Evolutionary conservation across 306 rosid species (phyloP).

Genomic region (Vachellia pachyceras): DNA sequence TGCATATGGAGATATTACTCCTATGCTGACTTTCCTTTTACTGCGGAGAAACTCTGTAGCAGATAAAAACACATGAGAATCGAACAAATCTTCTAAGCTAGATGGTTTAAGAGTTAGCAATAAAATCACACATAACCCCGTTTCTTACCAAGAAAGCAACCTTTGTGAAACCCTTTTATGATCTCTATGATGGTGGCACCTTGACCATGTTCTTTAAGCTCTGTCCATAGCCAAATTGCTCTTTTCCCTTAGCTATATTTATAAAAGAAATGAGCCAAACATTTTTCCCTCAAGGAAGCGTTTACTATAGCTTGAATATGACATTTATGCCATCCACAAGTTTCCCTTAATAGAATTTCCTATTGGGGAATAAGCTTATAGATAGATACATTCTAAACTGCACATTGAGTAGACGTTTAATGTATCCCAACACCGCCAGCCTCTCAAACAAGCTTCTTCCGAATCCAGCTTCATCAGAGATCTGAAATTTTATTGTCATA

Average conservation of each 20-base stretch:
- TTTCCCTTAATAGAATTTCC: conserved; percentile 42
- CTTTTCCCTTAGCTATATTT: conserved; percentile 49
- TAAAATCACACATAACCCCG: background rate
- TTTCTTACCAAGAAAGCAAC: conserved; percentile 20
- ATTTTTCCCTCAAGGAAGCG: conserved; percentile 40
- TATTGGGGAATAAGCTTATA: conserved; percentile 48
- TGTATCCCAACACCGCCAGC: conserved; percentile 41
- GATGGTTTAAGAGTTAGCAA: background rate
- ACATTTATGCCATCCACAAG: conserved; percentile 44
- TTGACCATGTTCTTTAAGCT: conserved; percentile 56
- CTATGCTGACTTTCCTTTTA: conserved; percentile 58
- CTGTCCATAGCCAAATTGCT: conserved; percentile 12
- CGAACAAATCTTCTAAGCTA: background rate
- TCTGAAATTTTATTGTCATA: conserved; percentile 13
- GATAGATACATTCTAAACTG: conserved; percentile 61
- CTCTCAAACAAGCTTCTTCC: conserved; percentile 63
- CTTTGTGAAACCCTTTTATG: conserved; percentile 50
- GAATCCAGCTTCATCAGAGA: conserved; percentile 43
- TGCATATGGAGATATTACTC: conserved; percentile 69
- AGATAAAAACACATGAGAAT: background rate
- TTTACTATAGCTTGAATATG: conserved; percentile 3
- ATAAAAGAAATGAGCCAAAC: conserved; percentile 47
- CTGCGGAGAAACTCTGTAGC: conserved; percentile 40
- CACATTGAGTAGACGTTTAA: conserved; percentile 44
- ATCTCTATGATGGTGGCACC: conserved; percentile 53